Evolutionary conservation across 805 yeast genomes (phyloP).

Genomic region (Hanseniaspora hatyaiensis): DNA sequence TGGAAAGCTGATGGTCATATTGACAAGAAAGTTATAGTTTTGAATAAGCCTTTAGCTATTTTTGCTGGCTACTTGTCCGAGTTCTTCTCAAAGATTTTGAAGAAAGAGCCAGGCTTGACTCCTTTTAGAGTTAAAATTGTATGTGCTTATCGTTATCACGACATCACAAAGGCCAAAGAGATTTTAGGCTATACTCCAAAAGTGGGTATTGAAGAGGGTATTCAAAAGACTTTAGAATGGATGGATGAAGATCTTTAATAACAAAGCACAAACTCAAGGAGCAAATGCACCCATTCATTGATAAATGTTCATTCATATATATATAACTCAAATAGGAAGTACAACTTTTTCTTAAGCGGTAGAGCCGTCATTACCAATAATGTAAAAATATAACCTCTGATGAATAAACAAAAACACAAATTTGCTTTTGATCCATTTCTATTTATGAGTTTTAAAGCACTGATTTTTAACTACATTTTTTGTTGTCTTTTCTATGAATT

Average conservation of each 20-base stretch:
- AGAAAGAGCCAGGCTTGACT: conserved; percentile 86
- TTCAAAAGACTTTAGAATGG: conserved; percentile 70
- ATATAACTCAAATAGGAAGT: neutral
- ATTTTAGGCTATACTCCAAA: conserved; percentile 69
- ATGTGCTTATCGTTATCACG: conserved; percentile 88
- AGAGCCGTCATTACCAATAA: no score
- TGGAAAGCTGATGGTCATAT: conserved; percentile 94
- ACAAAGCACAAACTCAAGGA: conserved; percentile 21
- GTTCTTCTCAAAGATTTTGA: conserved; percentile 52
- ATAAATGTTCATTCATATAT: neutral
- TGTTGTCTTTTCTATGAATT: no score
- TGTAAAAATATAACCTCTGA: no score
- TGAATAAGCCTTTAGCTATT: conserved; percentile 66
- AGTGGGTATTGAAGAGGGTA: conserved; percentile 69
- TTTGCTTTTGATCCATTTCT: no score
- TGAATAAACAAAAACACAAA: no score
- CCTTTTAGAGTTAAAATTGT: conserved; percentile 89
- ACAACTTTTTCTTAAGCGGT: no score
- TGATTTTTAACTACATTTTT: no score
- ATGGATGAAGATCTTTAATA: conserved; percentile 52
- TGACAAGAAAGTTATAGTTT: conserved; percentile 54
- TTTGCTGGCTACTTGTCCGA: conserved; percentile 73
- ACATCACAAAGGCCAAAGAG: conserved; percentile 73
- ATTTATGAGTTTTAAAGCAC: no score
- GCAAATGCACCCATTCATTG: neutral